These are phyloP conservation scores for Nothophytophthora sp. DNA, from an alignment of 352 stramenopile genomes.

Conservation along the genomic window DNA sequence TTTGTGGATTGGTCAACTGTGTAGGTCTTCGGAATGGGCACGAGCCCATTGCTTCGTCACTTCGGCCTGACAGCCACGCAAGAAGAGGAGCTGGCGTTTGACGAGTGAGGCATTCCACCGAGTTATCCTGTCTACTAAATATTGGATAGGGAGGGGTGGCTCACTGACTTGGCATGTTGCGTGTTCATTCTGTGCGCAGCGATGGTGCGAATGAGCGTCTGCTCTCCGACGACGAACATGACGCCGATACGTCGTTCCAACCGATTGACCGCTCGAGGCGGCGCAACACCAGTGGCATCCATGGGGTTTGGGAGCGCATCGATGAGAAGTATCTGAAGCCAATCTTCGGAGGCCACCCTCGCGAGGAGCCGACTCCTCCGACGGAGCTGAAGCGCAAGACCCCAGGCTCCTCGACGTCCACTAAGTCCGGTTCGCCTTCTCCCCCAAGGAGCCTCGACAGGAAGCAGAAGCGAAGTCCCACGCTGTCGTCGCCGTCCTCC, in stretches of 20 bases:
- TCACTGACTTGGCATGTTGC: conserved; percentile 1
- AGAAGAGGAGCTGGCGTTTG: conserved; percentile 36
- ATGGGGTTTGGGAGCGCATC: conserved; percentile 58
- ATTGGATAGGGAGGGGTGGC: no score
- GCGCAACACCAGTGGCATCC: conserved; percentile 49
- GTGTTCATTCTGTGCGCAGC: conserved; percentile 16
- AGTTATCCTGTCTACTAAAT: not conserved
- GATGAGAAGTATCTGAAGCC: conserved; percentile 81
- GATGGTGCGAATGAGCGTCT: conserved; percentile 53
- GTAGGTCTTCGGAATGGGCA: conserved; percentile 78
- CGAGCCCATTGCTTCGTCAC: conserved; percentile 60
- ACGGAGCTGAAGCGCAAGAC: conserved; percentile 21
- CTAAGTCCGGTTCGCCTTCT: conserved; percentile 3
- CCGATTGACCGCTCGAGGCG: conserved; percentile 29
- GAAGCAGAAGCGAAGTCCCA: conserved; percentile 7
- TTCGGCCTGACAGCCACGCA: conserved; percentile 49
- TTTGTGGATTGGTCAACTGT: not conserved
- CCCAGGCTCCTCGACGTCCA: conserved; percentile 16
- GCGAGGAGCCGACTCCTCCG: conserved; percentile 18
- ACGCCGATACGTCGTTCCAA: conserved; percentile 47
- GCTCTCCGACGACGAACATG: conserved; percentile 56
- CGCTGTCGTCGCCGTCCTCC: conserved; percentile 18
- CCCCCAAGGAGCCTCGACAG: conserved; percentile 4
- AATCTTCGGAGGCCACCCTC: conserved; percentile 54
- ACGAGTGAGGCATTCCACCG: conserved; percentile 47